These are phyloP conservation scores for Cutaneotrichosporon dermatis DNA, from an alignment of 1,284 basidiomycete species.

Conservation along the genomic window DNA sequence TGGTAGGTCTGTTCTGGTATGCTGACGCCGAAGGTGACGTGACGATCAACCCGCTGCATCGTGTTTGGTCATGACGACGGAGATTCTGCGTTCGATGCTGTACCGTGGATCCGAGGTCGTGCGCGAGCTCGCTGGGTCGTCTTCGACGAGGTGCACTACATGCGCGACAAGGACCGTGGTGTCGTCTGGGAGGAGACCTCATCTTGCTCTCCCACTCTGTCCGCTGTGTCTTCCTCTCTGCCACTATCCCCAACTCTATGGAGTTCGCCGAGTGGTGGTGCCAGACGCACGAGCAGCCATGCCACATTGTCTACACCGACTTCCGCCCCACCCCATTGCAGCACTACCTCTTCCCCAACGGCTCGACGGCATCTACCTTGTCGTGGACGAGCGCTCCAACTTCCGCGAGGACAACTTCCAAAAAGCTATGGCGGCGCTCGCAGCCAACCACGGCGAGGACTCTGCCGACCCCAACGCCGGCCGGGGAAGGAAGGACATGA, in stretches of 20 bases:
- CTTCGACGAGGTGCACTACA: conserved; percentile 99
- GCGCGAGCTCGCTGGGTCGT: conserved; percentile 99
- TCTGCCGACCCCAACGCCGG: conserved; percentile 77
- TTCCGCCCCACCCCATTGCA: conserved; percentile 97
- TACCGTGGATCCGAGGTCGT: conserved; percentile 98
- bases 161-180: conserved; percentile 83
- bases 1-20: conserved; percentile 53
- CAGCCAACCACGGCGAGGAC: conserved; percentile 82
- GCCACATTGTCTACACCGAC: conserved; percentile 99
- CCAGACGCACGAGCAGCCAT: conserved; percentile 94
- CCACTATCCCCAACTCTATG: conserved; percentile 99
- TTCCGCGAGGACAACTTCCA: conserved; percentile 97
- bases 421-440: conserved; percentile 93
- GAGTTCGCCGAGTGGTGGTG: conserved; percentile 99
- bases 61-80: conserved; percentile 99
- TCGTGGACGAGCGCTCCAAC: conserved; percentile 95
- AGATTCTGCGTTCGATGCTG: conserved; percentile 99
- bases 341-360: conserved; percentile 95
- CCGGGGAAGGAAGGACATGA: conserved; percentile 74
- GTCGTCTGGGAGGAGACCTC: conserved; percentile 80
- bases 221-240: conserved; percentile 98
- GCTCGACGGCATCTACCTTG: conserved; percentile 93
- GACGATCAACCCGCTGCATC: conserved; percentile 98
- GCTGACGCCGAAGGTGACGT: conserved; percentile 60
- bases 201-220: conserved; percentile 94